Evolutionary conservation across 192 early-diverging fungal species (phyloP).

Genomic region (Coemansia sp.): DNA sequence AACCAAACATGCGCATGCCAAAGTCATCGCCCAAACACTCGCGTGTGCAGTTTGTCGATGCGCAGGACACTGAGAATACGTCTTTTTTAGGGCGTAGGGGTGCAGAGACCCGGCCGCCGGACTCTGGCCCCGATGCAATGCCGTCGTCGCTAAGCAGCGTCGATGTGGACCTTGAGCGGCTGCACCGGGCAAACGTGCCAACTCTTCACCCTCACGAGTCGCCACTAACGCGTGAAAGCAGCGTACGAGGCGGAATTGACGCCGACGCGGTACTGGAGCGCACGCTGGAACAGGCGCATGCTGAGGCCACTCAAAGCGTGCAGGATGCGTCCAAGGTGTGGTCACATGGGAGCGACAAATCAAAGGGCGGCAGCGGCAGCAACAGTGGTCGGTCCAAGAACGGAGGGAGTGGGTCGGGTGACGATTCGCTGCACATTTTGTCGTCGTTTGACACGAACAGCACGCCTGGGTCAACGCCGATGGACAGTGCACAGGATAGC

Average conservation of each 20-base stretch:
- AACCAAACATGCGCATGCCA: slow-evolving; percentile 5
- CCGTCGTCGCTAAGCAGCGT: slow-evolving; percentile 24
- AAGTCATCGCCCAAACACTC: slow-evolving; percentile 2
- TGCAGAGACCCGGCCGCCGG: slow-evolving; percentile 33
- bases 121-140: slow-evolving; percentile 16
- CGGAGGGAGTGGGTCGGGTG: slow-evolving; percentile 23
- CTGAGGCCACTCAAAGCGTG: background rate
- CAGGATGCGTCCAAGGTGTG: background rate
- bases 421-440: slow-evolving; percentile 42
- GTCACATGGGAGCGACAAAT: slow-evolving; percentile 26
- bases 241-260: slow-evolving; percentile 7
- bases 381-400: too few relatives aligned
- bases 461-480: slow-evolving; percentile 35
- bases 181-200: slow-evolving; percentile 28
- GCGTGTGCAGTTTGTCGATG: slow-evolving; percentile 20
- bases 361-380: slow-evolving; percentile 12
- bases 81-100: slow-evolving; percentile 51
- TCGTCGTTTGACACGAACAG: slow-evolving; percentile 41
- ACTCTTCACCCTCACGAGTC: slow-evolving; percentile 26
- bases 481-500: slow-evolving; percentile 40
- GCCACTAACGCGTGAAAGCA: slow-evolving; percentile 7
- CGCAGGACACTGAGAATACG: background rate
- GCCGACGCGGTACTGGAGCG: slow-evolving; percentile 8
- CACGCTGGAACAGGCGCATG: slow-evolving; percentile 3
- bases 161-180: slow-evolving; percentile 24